Conservation (phyloP, 2,329 filamentous ascomycete species). For the Aphanoascus verrucosus region DNA sequence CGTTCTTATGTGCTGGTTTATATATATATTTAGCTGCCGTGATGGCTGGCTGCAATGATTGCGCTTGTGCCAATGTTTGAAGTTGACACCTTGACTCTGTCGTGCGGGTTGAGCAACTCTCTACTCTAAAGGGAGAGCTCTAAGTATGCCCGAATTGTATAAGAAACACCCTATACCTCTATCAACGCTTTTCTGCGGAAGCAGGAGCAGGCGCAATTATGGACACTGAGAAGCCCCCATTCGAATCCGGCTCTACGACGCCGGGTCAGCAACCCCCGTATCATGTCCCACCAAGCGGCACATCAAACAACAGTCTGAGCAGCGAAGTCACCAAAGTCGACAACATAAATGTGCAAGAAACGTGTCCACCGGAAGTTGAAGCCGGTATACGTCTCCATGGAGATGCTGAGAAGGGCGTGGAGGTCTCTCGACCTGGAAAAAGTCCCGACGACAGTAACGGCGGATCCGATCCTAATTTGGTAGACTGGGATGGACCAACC, state of each 20-base stretch:
- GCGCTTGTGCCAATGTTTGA: no score
- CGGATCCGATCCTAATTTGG: conserved; percentile 36
- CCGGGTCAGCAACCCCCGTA: background rate
- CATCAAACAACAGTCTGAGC: conserved; percentile 1
- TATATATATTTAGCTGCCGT: background rate
- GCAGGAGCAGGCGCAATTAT: background rate
- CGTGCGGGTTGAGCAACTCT: no score
- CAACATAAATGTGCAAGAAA: background rate
- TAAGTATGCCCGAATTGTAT: background rate
- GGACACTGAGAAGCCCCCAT: background rate
- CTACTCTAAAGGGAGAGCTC: no score
- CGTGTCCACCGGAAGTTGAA: background rate
- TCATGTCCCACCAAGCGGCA: background rate
- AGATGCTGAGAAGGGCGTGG: conserved; percentile 1
- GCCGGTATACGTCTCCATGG: background rate
- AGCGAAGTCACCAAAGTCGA: background rate
- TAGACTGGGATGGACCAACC: conserved; percentile 61
- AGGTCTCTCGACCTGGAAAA: background rate
- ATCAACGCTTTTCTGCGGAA: background rate
- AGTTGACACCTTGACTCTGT: no score
- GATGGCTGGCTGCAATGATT: no score
- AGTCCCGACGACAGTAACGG: background rate
- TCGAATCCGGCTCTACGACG: background rate
- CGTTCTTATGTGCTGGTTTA: background rate
- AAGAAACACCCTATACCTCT: background rate